Evolutionary conservation across 805 yeast genomes (phyloP).

Genomic region (Candida methanosorbosa): DNA sequence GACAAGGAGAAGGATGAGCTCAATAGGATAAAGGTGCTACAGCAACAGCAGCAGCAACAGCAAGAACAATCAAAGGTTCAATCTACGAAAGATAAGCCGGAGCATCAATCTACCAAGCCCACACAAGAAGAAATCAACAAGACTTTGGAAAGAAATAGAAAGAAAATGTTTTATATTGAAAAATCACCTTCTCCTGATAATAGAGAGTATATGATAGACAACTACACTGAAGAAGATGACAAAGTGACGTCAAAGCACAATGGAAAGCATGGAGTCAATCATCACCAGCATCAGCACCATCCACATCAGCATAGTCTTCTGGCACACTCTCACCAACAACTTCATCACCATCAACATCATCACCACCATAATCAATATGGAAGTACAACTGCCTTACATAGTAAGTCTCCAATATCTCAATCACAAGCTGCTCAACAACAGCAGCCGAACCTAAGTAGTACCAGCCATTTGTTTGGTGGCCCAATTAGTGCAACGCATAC

Average conservation of each 20-base stretch:
- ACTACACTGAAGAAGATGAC: no score
- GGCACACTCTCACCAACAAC: conserved; percentile 1
- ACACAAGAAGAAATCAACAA: no score
- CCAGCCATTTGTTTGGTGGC: neutral
- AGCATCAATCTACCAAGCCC: no score
- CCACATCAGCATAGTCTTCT: conserved; percentile 1
- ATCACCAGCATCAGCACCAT: conserved; percentile 6
- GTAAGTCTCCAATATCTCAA: neutral
- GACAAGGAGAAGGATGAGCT: no score
- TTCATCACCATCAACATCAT: conserved; percentile 2
- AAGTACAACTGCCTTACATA: neutral
- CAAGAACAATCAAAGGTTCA: no score
- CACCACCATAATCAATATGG: neutral
- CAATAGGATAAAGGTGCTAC: no score
- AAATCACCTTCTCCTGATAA: conserved; percentile 22
- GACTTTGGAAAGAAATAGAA: no score
- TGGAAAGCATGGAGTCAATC: neutral
- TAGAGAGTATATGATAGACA: neutral
- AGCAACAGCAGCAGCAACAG: no score
- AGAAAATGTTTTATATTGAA: conserved; percentile 22
- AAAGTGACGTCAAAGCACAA: neutral
- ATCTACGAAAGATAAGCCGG: no score
- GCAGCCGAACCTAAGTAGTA: neutral
- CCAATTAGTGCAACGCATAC: neutral
- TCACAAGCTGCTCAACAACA: neutral